Conservation (phyloP, 495 filamentous ascomycete species). For the Platismatia glauca region DNA sequence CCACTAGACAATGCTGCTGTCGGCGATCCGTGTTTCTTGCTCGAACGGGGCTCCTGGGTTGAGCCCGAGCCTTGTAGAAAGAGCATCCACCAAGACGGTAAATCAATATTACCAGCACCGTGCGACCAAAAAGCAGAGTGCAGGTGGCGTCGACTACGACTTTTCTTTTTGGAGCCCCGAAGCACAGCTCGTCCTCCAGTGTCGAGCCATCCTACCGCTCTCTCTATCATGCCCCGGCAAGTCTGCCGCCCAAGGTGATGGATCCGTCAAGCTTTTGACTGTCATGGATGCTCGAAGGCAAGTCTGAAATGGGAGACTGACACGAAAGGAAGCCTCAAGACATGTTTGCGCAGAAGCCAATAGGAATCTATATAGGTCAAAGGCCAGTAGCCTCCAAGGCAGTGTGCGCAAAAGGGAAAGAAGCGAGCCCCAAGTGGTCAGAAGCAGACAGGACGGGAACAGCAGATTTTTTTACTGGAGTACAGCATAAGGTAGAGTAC, state of each 20-base stretch:
- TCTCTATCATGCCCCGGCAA: constrained; percentile 66
- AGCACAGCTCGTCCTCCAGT: constrained; percentile 62
- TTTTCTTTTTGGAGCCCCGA: constrained; percentile 44
- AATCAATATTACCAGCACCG: constrained; percentile 48
- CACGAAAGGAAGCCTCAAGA: neutral
- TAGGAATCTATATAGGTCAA: too few relatives aligned
- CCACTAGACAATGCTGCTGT: neutral
- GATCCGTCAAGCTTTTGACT: constrained; percentile 37
- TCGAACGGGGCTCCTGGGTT: neutral
- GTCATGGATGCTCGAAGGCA: constrained; percentile 15
- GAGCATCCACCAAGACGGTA: constrained; percentile 39
- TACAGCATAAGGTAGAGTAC: too few relatives aligned
- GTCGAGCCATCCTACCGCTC: constrained; percentile 67
- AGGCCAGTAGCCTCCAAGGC: too few relatives aligned
- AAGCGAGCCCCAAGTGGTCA: neutral
- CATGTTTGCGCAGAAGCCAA: neutral
- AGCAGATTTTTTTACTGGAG: too few relatives aligned
- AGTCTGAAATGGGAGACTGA: neutral
- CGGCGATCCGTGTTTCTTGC: neutral
- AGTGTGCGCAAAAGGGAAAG: neutral
- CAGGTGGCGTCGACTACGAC: constrained; percentile 50
- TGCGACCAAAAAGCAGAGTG: constrained; percentile 61
- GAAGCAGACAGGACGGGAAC: neutral
- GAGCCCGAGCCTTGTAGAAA: constrained; percentile 26
- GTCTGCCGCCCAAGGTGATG: constrained; percentile 28